Evolutionary conservation across 1,284 basidiomycete species (phyloP).

Genomic region (Ustilago esculenta): DNA sequence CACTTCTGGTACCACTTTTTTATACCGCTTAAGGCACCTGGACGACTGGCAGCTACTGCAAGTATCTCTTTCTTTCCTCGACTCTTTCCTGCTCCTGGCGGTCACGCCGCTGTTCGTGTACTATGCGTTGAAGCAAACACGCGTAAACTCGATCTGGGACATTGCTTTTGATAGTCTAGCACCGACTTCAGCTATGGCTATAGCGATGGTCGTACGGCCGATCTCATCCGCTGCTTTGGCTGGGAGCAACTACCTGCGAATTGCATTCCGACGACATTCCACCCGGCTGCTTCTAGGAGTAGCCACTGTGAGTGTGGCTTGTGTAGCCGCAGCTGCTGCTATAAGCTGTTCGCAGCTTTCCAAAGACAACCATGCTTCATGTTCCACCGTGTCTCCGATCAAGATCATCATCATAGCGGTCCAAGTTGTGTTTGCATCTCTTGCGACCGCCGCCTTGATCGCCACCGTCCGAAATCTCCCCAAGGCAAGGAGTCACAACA

Average conservation of each 20-base stretch:
- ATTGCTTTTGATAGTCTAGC: neutral
- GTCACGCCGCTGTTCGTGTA: conserved; percentile 8
- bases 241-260: neutral
- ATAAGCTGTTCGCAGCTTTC: neutral
- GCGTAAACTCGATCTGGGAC: conserved; percentile 2
- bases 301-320: neutral
- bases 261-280: neutral
- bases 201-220: neutral
- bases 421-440: neutral
- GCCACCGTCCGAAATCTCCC: neutral
- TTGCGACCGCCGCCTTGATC: neutral
- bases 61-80: conserved; percentile 1
- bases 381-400: neutral
- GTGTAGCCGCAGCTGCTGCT: neutral
- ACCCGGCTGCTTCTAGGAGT: neutral
- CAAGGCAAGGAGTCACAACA: no score
- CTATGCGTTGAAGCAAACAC: neutral
- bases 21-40: neutral
- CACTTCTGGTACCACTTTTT: neutral
- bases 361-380: neutral
- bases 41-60: neutral
- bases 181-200: conserved; percentile 4
- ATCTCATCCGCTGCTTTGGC: neutral
- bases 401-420: conserved; percentile 5
- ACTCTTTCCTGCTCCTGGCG: conserved; percentile 5